These are phyloP conservation scores for Rhododendron ferrugineum DNA, from an alignment of 148 eudicot species.

Conservation along the genomic window DNA sequence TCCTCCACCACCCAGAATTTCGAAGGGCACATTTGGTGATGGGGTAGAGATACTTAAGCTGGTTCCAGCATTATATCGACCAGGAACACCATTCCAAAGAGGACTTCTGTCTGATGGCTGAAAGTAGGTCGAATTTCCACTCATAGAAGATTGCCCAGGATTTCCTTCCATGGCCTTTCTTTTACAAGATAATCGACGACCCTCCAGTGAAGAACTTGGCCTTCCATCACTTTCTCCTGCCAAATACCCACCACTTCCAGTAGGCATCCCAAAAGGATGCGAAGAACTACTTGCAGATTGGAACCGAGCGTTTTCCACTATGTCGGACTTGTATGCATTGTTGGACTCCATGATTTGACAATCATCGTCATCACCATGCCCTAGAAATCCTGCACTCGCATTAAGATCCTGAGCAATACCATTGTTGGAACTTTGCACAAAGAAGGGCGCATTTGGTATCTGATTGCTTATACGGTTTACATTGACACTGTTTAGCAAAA, in stretches of 20 bases:
- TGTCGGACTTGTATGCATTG: constrained; percentile 25
- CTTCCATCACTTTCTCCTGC: constrained; percentile 52
- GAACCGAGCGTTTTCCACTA: constrained; percentile 23
- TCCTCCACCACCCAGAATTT: constrained; percentile 36
- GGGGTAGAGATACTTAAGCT: constrained; percentile 25
- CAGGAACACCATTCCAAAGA: constrained; percentile 44
- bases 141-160: constrained; percentile 66
- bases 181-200: constrained; percentile 63
- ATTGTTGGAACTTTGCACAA: constrained; percentile 27
- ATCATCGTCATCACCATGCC: constrained; percentile 31
- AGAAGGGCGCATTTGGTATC: constrained; percentile 20
- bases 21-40: constrained; percentile 40
- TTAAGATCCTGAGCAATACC: constrained; percentile 35
- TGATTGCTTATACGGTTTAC: constrained; percentile 31
- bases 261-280: constrained; percentile 41
- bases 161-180: constrained; percentile 69
- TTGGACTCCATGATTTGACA: constrained; percentile 29
- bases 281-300: constrained; percentile 40
- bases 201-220: constrained; percentile 51
- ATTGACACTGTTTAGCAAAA: constrained; percentile 33
- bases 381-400: constrained; percentile 32
- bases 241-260: constrained; percentile 43
- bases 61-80: constrained; percentile 26
- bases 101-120: constrained; percentile 31
- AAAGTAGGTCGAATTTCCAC: constrained; percentile 46